phyloP scores from a whole-genome alignment of 192 early-diverging fungal species.

The Chytriomyces hyalinus region DNA sequence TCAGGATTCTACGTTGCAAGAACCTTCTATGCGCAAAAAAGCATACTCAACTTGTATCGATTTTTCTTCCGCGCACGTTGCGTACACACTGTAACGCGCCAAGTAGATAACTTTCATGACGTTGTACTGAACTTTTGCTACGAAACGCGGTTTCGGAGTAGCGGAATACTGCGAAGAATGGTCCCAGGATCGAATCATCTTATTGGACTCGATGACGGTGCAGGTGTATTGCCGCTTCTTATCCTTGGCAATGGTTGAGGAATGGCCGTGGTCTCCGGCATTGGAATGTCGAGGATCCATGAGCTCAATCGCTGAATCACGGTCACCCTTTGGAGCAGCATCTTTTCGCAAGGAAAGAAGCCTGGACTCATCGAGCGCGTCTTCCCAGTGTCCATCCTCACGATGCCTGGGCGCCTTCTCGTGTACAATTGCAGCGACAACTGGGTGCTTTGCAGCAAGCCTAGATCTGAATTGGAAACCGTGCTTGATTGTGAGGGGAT shows the following conservation, averaged over 20 bases:
- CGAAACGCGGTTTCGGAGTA: conserved; percentile 13
- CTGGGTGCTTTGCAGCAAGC: conserved; percentile 33
- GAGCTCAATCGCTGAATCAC: neutral
- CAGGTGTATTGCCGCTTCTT: conserved; percentile 38
- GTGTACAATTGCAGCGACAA: conserved; percentile 33
- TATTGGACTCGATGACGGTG: conserved; percentile 42
- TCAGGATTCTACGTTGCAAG: neutral
- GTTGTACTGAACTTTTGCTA: conserved; percentile 26
- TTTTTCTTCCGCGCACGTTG: conserved; percentile 38
- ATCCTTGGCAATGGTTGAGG: too few species aligned
- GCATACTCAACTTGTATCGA: conserved; percentile 34
- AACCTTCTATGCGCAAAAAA: neutral
- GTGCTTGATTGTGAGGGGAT: conserved; percentile 46
- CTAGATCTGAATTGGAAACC: conserved; percentile 46
- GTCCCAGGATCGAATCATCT: conserved; percentile 48
- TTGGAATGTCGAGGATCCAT: neutral
- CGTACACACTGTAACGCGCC: conserved; percentile 43
- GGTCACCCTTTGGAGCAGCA: neutral
- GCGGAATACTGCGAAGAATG: conserved; percentile 12
- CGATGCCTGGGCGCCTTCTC: conserved; percentile 39
- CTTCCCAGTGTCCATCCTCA: conserved; percentile 33
- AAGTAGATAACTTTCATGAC: conserved; percentile 45
- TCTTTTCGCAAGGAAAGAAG: neutral
- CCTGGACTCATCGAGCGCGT: conserved; percentile 21
- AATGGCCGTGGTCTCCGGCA: neutral